phyloP scores from a whole-genome alignment of 2,329 filamentous ascomycete species.

The Hirsutella minnesotensis region DNA sequence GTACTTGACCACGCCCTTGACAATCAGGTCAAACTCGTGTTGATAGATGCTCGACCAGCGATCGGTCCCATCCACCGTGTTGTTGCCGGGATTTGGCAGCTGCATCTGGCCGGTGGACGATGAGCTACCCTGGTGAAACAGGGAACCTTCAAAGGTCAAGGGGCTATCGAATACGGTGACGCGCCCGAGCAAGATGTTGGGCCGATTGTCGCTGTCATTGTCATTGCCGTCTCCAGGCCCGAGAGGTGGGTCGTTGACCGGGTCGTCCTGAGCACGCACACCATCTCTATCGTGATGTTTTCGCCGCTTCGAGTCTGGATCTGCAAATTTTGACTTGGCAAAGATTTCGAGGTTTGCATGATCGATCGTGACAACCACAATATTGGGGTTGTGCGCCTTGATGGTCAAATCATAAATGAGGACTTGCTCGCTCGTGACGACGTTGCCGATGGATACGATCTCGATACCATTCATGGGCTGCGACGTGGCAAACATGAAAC shows the following conservation, averaged over 20 bases:
- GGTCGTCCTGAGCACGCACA: conserved; percentile 18
- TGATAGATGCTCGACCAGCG: conserved; percentile 86
- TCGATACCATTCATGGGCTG: conserved; percentile 73
- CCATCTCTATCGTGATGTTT: conserved; percentile 20
- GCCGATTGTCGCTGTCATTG: conserved; percentile 46
- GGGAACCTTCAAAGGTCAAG: conserved; percentile 79
- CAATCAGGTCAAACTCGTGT: conserved; percentile 85
- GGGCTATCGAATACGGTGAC: conserved; percentile 81
- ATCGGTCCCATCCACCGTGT: conserved; percentile 71
- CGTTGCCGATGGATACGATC: conserved; percentile 72
- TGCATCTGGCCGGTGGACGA: conserved; percentile 75
- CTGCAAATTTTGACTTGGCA: conserved; percentile 83
- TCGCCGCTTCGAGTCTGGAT: conserved; percentile 54
- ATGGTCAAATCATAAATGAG: conserved; percentile 89
- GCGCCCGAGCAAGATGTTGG: conserved; percentile 85
- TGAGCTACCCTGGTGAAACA: conserved; percentile 62
- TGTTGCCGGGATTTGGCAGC: conserved; percentile 73
- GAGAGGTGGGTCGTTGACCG: conserved; percentile 25
- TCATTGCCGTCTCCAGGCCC: conserved; percentile 32
- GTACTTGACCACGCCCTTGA: conserved; percentile 86
- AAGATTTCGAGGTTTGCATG: conserved; percentile 88
- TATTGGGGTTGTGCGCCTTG: conserved; percentile 81
- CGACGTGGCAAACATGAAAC: conserved; percentile 84
- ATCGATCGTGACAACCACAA: conserved; percentile 75
- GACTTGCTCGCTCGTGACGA: conserved; percentile 87